phyloP scores from a whole-genome alignment of 169 alveolate genomes.

The Plasmodium malariae region DNA sequence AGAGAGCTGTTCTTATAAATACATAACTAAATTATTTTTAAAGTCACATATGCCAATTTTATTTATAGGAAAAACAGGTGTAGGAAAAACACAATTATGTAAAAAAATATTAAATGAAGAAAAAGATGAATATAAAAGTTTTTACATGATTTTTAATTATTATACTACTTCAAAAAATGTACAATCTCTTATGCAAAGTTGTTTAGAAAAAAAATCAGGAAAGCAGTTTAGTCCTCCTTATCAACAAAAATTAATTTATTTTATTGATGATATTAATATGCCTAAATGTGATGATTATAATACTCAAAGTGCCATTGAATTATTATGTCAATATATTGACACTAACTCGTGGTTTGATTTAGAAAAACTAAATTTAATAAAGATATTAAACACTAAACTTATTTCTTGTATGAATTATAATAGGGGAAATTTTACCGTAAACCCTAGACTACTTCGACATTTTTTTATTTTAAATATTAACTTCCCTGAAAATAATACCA shows the following conservation, averaged over 20 bases:
- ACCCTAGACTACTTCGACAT: conserved; percentile 95
- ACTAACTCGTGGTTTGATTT: conserved; percentile 94
- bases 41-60: conserved; percentile 55
- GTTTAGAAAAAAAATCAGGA: conserved; percentile 96
- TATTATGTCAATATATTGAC: conserved; percentile 94
- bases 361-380: conserved; percentile 93
- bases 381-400: conserved; percentile 93
- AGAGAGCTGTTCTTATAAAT: conserved; percentile 59
- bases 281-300: conserved; percentile 95
- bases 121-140: conserved; percentile 91
- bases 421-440: conserved; percentile 95
- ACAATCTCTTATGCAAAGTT: conserved; percentile 85
- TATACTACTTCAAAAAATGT: conserved; percentile 81
- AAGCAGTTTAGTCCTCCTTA: conserved; percentile 95
- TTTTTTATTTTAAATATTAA: conserved; percentile 96
- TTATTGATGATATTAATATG: conserved; percentile 97
- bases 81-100: conserved; percentile 93
- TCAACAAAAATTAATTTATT: conserved; percentile 93
- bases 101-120: conserved; percentile 94
- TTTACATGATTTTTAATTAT: conserved; percentile 84
- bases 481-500: conserved; percentile 94
- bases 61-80: conserved; percentile 72
- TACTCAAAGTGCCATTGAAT: conserved; percentile 95
- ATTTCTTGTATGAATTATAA: conserved; percentile 96
- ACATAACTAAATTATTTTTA: conserved; percentile 47